Evolutionary conservation across 2,329 filamentous ascomycete species (phyloP).

Genomic region (Nothophaeocryptopus gaeumannii): DNA sequence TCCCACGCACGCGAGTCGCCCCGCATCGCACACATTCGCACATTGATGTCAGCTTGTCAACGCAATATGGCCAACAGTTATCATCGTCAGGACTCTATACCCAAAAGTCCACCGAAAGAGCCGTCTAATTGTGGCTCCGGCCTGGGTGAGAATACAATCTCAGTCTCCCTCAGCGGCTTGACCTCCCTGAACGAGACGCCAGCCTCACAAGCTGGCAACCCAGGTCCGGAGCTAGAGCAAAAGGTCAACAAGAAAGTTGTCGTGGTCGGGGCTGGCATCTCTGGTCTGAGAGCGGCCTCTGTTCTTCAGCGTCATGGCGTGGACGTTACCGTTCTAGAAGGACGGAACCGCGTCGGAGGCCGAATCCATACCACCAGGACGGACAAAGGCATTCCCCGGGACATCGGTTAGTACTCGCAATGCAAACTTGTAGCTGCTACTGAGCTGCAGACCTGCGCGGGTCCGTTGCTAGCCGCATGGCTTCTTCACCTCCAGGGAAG

Average conservation of each 20-base stretch:
- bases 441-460: conserved; percentile 31
- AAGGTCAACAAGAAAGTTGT: conserved; percentile 28
- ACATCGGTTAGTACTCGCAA: conserved; percentile 28
- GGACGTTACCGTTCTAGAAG: conserved; percentile 38
- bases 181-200: conserved; percentile 23
- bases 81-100: conserved; percentile 21
- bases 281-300: conserved; percentile 37
- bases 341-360: conserved; percentile 36
- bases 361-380: conserved; percentile 42
- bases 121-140: conserved; percentile 28
- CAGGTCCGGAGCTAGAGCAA: conserved; percentile 13
- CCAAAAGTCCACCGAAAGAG: conserved; percentile 20
- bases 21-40: conserved; percentile 2
- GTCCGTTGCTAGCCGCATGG: conserved; percentile 26
- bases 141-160: conserved; percentile 22
- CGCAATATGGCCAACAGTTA: conserved; percentile 25
- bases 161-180: conserved; percentile 20
- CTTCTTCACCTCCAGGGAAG: conserved; percentile 27
- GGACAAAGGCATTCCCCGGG: conserved; percentile 28
- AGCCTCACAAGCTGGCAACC: conserved; percentile 14
- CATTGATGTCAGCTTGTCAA: conserved; percentile 27
- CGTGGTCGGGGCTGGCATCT: conserved; percentile 38
- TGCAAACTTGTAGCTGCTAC: conserved; percentile 29
- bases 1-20: background rate
- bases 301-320: conserved; percentile 36